These are phyloP conservation scores for Beta macrorhiza DNA, from an alignment of 179 eudicot genomes.

Conservation along the genomic window DNA sequence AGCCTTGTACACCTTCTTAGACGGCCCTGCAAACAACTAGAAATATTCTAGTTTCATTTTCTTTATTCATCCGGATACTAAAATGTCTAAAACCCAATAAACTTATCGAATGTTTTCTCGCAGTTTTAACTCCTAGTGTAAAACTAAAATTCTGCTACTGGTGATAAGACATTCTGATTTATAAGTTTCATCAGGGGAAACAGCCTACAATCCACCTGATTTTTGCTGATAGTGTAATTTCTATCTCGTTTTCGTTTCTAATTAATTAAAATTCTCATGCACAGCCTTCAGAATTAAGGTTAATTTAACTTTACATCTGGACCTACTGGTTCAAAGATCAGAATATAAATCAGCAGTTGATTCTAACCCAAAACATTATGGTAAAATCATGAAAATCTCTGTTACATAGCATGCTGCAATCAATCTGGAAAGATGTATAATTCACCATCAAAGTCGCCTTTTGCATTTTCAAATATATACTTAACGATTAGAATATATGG, in stretches of 20 bases:
- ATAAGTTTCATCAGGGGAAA: background rate
- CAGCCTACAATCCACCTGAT: background rate
- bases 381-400: too few species aligned
- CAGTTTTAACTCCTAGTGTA: background rate
- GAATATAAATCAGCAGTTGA: too few species aligned
- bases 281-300: background rate
- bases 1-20: too few species aligned
- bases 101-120: too few species aligned
- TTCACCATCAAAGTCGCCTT: too few species aligned
- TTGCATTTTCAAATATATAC: too few species aligned
- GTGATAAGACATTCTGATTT: background rate
- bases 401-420: too few species aligned
- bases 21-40: background rate
- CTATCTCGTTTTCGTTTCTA: background rate
- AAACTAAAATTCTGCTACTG: background rate
- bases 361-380: too few species aligned
- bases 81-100: background rate
- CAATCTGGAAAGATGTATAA: too few species aligned
- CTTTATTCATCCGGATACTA: background rate
- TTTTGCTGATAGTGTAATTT: background rate
- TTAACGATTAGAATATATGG: too few species aligned
- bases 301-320: background rate
- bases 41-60: background rate
- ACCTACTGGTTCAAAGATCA: background rate
- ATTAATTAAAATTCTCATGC: background rate